Percentiles rank a stretch among this genome's conserved stretches.
Evolutionary conservation across 2,329 filamentous ascomycete species (phyloP).

Genomic region (Hypoxylon sp.): DNA sequence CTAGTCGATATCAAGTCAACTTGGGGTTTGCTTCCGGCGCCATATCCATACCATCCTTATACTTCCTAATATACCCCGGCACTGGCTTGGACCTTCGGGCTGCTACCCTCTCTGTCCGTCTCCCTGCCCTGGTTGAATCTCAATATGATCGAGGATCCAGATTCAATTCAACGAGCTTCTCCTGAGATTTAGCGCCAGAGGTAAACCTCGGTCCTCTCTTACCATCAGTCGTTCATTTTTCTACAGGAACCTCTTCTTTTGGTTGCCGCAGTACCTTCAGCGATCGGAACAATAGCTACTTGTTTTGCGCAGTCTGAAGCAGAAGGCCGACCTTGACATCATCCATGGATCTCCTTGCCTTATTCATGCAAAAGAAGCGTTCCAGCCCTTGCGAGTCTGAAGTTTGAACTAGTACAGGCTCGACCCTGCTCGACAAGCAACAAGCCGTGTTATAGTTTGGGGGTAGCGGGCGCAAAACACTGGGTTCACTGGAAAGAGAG

Average conservation of each 20-base stretch:
- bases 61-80: constrained; percentile 37
- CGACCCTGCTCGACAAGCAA: constrained; percentile 27
- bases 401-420: constrained; percentile 27
- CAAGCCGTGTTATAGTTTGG: constrained; percentile 18
- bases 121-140: constrained; percentile 39
- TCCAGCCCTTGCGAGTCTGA: constrained; percentile 36
- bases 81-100: constrained; percentile 35
- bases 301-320: constrained; percentile 13
- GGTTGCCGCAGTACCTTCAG: not conserved
- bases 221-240: constrained; percentile 40
- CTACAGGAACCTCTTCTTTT: constrained; percentile 24
- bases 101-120: constrained; percentile 34
- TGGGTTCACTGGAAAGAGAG: not conserved
- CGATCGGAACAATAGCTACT: constrained; percentile 18
- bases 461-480: constrained; percentile 7
- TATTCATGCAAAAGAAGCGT: constrained; percentile 34
- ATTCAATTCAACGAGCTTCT: constrained; percentile 36
- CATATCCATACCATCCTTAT: constrained; percentile 35
- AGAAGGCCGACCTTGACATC: constrained; percentile 21
- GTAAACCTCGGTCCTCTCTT: constrained; percentile 31
- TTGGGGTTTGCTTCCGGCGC: constrained; percentile 29
- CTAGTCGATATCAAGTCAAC: constrained; percentile 26
- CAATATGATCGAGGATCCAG: constrained; percentile 42
- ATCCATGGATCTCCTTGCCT: constrained; percentile 35
- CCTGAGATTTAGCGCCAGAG: constrained; percentile 37